phyloP scores from a whole-genome alignment of 345 rosid genomes.

The Eutrema heterophyllum region DNA sequence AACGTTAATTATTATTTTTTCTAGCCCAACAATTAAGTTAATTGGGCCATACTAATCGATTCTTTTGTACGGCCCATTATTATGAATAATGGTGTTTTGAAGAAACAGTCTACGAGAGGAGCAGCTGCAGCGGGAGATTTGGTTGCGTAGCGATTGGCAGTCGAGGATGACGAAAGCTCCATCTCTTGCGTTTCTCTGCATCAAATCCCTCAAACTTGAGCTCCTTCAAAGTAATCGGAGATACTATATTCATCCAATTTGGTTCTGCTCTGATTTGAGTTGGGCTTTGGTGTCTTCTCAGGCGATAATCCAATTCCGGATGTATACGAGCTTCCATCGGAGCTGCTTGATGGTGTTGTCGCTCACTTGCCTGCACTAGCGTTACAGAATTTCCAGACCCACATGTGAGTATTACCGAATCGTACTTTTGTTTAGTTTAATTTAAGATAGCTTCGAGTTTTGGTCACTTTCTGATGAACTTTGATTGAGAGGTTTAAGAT shows the following conservation, averaged over 20 bases:
- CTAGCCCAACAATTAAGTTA: background rate
- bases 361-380: conserved; percentile 59
- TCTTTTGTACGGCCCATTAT: background rate
- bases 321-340: conserved; percentile 59
- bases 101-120: background rate
- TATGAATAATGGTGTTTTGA: too few species aligned
- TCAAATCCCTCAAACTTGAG: conserved; percentile 40
- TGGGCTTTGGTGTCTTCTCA: conserved; percentile 16
- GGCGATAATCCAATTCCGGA: conserved; percentile 43
- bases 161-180: conserved; percentile 45
- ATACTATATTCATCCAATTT: too few species aligned
- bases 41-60: background rate
- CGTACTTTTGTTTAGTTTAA: background rate
- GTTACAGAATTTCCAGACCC: conserved; percentile 52
- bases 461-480: background rate
- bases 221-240: conserved; percentile 44
- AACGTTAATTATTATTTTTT: too few species aligned
- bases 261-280: background rate
- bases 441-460: too few species aligned
- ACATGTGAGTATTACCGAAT: conserved; percentile 41
- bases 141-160: background rate
- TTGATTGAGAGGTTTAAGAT: background rate
- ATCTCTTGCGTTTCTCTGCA: conserved; percentile 49
- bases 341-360: conserved; percentile 47
- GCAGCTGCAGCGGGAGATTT: background rate